Evolutionary conservation across 176 grass and related monocot species (phyloP), one percentile per base, ranked within the genome.

Genomic region (Calamus simplicifolius): DNA sequence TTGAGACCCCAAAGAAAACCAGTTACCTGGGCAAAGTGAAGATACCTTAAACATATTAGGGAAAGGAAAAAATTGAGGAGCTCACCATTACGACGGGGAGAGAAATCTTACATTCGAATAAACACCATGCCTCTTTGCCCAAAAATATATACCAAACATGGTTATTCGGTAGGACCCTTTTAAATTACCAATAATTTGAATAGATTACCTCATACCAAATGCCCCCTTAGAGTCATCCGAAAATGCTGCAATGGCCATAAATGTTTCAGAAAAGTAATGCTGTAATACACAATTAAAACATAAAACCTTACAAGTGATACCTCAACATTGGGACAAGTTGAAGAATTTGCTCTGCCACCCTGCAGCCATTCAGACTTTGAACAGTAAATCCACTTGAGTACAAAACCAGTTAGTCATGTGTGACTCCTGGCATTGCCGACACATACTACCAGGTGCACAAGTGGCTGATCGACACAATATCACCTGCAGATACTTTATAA

Each of bases 1-100:
- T 98, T 98, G 51, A 98, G 87, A 73, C 93, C 93, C 27, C 93
- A 87, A 80, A 98, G 84, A 76, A 92, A 98, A 31, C 93, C 93
- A 66, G 88, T 98, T 50, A 98, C 88, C 93, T 98, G 64, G 54
- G 27, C 57, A 4, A 6, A 75, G 16, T 68, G 13, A 61, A 48
- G 75, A n/a, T 65, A 0, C 43, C 35, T 43, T 2, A 35, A 25
- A 55, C 25, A 54, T 25, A 38, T 64, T 25, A 3, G 27, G 25
- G 19, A 21, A 48, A 59, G 18, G 7, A 21, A 15, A 16, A 13
- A 52, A 17, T 35, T 4, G 81, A 66, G 18, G 49, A 49, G 13
- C 13, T 13, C 13, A 10, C 10, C 35, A 13, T 12, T 43, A 43
- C 8, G 16, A 38, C 7, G n/a, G 21, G 21, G 0, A 62, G 5